A percentile compares a stretch with the other conserved stretches of the same genome.
Evolutionary conservation across 306 rosid species (phyloP).

Genomic region (Calophaca sinica): DNA sequence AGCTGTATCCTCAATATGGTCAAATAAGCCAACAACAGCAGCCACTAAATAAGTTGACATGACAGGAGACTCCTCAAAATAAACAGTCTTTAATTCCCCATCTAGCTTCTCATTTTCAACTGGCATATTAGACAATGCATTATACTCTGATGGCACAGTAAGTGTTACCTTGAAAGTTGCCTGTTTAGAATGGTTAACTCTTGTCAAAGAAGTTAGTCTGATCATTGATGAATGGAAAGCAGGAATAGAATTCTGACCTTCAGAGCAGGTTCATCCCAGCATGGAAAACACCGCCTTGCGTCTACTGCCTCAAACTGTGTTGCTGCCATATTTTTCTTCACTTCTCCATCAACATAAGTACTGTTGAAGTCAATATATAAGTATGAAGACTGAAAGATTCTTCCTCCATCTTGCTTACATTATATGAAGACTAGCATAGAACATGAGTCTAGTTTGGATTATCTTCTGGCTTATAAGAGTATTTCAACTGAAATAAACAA

Average conservation of each 20-base stretch:
- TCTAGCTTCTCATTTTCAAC: conserved; percentile 53
- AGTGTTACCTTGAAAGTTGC: conserved; percentile 58
- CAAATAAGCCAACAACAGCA: conserved; percentile 65
- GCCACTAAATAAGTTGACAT: conserved; percentile 83
- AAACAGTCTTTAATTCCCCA: conserved; percentile 58
- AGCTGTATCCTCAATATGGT: conserved; percentile 60
- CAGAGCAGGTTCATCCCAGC: conserved; percentile 76
- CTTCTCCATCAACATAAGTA: conserved; percentile 46
- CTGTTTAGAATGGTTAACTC: too few relatives aligned
- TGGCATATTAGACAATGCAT: conserved; percentile 69
- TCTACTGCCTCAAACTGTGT: conserved; percentile 76
- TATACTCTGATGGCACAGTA: conserved; percentile 18
- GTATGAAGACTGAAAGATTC: too few relatives aligned
- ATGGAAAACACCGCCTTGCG: conserved; percentile 76
- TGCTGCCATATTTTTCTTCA: conserved; percentile 68
- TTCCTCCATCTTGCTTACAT: too few relatives aligned
- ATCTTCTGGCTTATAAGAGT: too few relatives aligned
- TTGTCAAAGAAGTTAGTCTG: too few relatives aligned
- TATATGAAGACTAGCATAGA: too few relatives aligned
- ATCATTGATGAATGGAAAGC: too few relatives aligned
- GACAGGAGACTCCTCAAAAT: conserved; percentile 61
- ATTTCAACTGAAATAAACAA: too few relatives aligned
- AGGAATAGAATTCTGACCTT: too few relatives aligned
- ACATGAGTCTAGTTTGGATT: too few relatives aligned
- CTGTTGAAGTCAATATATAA: too few relatives aligned